Base-by-base conservation (phyloP, 1,284 basidiomycete genomes). In the Rhodotorula mucilaginosa region DNA sequence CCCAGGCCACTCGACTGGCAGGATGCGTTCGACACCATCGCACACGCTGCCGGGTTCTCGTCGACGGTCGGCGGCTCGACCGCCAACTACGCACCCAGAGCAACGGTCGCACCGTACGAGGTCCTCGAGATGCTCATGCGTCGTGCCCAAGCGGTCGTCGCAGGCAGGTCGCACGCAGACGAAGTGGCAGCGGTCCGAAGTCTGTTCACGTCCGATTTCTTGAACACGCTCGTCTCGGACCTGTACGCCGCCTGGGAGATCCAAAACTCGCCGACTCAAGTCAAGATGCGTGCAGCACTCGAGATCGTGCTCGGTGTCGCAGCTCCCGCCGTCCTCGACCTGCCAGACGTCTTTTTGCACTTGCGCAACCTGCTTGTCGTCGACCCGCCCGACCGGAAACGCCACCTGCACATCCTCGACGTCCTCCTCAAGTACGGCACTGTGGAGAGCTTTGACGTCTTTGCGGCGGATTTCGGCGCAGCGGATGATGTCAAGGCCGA, bases 161-260 rank as follows among this genome's bases (percentile, higher is more conserved):
- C 60, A n/a, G 46, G 34, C 21, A 21, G 52, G 15, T 23, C 52
- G 8, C 23, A 57, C 51, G 29, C 57, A 47, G 44, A 52, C n/a
- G 65, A 72, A 63, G 10, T 60, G 49, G 34, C 54, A 21, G 2
- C 16, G n/a, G 39, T 74, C 34, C 61, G 56, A 52, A 12, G 29
- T 8, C 48, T 57, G 3, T 47, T 71, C 60, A 48, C 67, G 5
- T 31, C 63, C 18, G 7, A n/a, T 1, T 60, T 61, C 64, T 61
- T 73, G 58, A 10, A 56, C 48, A 6, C 23, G 1, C 67, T 75
- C 48, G 46, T 64, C 7, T 47, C 39, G 29, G 23, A n/a, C 10
- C 61, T 73, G 57, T 75, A 74, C 66, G 26, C 68, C 1, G 48
- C 67, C 4, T 74, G 68, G 67, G 72, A 75, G 31, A 47, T 51